Evolutionary conservation across 495 filamentous ascomycete genomes (phyloP).

Genomic region (Tuber brumale): DNA sequence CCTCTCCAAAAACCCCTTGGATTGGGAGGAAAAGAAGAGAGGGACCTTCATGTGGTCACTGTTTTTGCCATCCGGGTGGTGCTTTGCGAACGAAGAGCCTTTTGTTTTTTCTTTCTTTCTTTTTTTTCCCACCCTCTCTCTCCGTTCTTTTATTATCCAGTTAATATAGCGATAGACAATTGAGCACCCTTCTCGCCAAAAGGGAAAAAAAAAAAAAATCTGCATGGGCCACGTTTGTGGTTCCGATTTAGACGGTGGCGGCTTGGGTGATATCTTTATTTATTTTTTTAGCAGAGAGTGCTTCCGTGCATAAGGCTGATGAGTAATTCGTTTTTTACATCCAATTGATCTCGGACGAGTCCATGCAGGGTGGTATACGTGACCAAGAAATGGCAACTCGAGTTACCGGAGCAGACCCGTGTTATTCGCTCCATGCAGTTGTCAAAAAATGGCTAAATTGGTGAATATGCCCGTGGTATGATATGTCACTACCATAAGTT

Average conservation of each 20-base stretch:
- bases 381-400: conserved; percentile 12
- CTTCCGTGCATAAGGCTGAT: conserved; percentile 37
- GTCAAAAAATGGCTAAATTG: background rate
- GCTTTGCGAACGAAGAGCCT: background rate
- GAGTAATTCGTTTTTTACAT: conserved; percentile 10
- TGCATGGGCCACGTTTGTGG: conserved; percentile 28
- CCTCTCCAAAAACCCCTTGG: background rate
- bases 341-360: background rate
- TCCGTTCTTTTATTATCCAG: background rate
- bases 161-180: background rate
- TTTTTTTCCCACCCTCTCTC: background rate
- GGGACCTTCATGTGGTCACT: background rate
- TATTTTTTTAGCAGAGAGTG: conserved; percentile 17
- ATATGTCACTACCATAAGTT: conserved; percentile 5
- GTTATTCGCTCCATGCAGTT: conserved; percentile 14
- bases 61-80: background rate
- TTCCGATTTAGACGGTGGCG: conserved; percentile 28
- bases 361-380: conserved; percentile 16
- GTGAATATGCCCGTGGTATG: conserved; percentile 12
- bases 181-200: conserved; percentile 29
- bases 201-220: conserved; percentile 9
- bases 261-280: conserved; percentile 38
- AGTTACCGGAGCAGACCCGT: conserved; percentile 10
- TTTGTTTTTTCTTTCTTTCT: background rate
- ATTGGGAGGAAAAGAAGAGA: background rate